Conservation (phyloP, 2,329 filamentous ascomycete genomes). For the Lachnum nothofagi region DNA sequence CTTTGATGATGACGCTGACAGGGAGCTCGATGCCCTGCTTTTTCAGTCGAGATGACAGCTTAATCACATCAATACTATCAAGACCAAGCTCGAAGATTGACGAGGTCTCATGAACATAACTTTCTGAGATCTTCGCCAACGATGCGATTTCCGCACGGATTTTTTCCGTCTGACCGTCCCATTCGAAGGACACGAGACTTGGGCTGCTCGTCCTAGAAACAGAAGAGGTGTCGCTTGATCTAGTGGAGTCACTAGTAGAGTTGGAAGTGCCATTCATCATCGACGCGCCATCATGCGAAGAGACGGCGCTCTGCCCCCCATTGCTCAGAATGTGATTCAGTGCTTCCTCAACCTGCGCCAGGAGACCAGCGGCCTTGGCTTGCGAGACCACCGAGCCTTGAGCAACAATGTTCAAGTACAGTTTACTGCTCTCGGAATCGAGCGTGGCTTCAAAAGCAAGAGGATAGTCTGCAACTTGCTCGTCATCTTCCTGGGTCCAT, state of each 20-base stretch:
- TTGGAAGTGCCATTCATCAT: not conserved
- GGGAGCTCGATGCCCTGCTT: slow-evolving; percentile 54
- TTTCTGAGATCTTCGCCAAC: slow-evolving; percentile 50
- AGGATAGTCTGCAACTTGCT: slow-evolving; percentile 44
- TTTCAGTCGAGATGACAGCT: slow-evolving; percentile 68
- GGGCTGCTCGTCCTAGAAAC: not conserved
- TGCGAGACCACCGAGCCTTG: slow-evolving; percentile 42
- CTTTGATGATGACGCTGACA: slow-evolving; percentile 72
- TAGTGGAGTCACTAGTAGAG: not conserved
- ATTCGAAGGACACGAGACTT: slow-evolving; percentile 43
- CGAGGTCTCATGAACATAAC: slow-evolving; percentile 50
- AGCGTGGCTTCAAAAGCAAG: slow-evolving; percentile 71
- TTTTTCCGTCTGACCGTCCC: slow-evolving; percentile 48
- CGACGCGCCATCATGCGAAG: not conserved
- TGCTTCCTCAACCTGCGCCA: slow-evolving; percentile 38
- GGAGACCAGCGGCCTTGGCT: slow-evolving; percentile 35
- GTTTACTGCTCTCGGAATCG: slow-evolving; percentile 36
- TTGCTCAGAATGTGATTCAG: slow-evolving; percentile 18
- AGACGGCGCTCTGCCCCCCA: slow-evolving; percentile 14
- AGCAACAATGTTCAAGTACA: slow-evolving; percentile 57
- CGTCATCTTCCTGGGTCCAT: slow-evolving; percentile 52
- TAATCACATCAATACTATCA: slow-evolving; percentile 90
- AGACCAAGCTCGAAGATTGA: slow-evolving; percentile 78
- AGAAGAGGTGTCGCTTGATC: not conserved
- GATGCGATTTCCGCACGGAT: slow-evolving; percentile 59